Evolutionary conservation across 139 green algal species (phyloP).

Genomic region (Spirogloea muscicola): DNA sequence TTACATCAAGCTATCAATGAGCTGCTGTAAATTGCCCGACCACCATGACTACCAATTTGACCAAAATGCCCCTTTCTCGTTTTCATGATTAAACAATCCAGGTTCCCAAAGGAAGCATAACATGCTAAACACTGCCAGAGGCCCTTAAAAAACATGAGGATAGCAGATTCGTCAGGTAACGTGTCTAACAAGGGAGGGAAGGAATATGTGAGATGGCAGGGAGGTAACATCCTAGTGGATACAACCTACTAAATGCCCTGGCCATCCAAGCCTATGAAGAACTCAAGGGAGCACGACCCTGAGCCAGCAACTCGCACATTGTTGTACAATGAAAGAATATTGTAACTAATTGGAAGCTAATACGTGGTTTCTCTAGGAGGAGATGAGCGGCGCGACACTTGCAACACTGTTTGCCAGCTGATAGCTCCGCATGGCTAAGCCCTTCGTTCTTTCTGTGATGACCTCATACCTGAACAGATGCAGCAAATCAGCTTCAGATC

Average conservation of each 20-base stretch:
- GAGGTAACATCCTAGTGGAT: not conserved
- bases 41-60: not conserved
- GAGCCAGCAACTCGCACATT: not conserved
- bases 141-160: not conserved
- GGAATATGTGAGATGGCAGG: not conserved
- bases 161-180: not conserved
- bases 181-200: not conserved
- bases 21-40: not conserved
- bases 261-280: not conserved
- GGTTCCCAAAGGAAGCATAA: not conserved
- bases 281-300: not conserved
- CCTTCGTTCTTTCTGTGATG: constrained; percentile 83
- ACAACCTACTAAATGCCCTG: not conserved
- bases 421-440: constrained; percentile 80
- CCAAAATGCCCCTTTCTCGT: not conserved
- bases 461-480: constrained; percentile 57
- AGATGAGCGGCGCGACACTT: not conserved
- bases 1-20: not conserved
- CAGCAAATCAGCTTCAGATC: constrained; percentile 9
- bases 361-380: not conserved
- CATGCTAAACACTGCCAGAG: not conserved
- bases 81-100: not conserved
- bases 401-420: constrained; percentile 79
- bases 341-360: constrained; percentile 10
- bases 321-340: not conserved